Conservation (phyloP, 345 rosid species). For the Ceriops tagal region DNA sequence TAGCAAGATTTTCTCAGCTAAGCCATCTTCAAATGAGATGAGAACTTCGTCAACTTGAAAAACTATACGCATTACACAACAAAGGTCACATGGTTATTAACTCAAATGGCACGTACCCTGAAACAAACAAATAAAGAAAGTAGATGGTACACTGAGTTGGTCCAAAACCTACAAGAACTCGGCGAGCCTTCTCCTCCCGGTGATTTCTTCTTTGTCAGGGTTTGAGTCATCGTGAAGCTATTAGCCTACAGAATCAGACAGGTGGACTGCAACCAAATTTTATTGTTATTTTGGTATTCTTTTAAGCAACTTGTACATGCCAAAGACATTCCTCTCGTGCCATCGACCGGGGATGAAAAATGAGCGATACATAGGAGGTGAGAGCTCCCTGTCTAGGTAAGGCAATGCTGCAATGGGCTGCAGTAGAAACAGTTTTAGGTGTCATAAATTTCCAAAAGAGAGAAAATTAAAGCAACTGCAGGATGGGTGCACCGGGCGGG, state of each 20-base stretch:
- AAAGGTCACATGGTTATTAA: no score
- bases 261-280: no score
- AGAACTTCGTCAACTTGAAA: no score
- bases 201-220: not conserved
- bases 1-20: no score
- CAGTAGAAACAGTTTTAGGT: not conserved
- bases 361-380: slow-evolving; percentile 75
- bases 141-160: no score
- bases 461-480: not conserved
- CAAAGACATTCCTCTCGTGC: slow-evolving; percentile 84
- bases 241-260: not conserved
- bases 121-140: no score
- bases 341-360: slow-evolving; percentile 85
- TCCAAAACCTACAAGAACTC: not conserved
- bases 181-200: not conserved
- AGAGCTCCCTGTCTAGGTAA: slow-evolving; percentile 85
- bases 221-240: not conserved
- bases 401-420: slow-evolving; percentile 82
- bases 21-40: no score
- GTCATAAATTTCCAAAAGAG: not conserved
- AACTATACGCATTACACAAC: no score
- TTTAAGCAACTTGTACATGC: slow-evolving; percentile 67
- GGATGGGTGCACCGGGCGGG: not conserved
- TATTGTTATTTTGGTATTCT: slow-evolving; percentile 31
- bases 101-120: no score